These are phyloP conservation scores for Tolypocladium guangdongense DNA, from an alignment of 2,329 filamentous ascomycete species.

Conservation along the genomic window DNA sequence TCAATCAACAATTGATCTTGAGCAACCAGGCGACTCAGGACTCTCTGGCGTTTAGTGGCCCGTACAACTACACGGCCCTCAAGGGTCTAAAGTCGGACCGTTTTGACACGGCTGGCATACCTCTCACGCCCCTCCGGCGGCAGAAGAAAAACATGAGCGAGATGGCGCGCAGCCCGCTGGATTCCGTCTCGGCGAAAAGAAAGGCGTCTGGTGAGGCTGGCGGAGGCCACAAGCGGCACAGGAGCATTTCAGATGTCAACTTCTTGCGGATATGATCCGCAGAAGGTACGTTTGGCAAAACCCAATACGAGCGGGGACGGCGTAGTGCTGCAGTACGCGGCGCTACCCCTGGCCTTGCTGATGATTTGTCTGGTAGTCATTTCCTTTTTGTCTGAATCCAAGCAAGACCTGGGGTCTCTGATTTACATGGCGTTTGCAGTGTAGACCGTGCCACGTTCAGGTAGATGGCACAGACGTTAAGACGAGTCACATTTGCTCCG, in stretches of 20 bases:
- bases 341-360: slow-evolving; percentile 32
- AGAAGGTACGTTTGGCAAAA: not conserved
- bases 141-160: slow-evolving; percentile 38
- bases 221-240: slow-evolving; percentile 41
- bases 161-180: slow-evolving; percentile 37
- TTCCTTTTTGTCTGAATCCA: not conserved
- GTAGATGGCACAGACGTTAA: not conserved
- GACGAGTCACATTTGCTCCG: too few species aligned
- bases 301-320: slow-evolving; percentile 35
- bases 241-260: slow-evolving; percentile 48
- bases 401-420: not conserved
- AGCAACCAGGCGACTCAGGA: slow-evolving; percentile 51
- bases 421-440: not conserved
- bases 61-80: slow-evolving; percentile 49
- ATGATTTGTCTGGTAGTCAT: not conserved
- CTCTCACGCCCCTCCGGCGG: slow-evolving; percentile 57
- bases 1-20: slow-evolving; percentile 48
- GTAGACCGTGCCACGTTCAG: not conserved
- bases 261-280: slow-evolving; percentile 30
- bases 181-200: slow-evolving; percentile 38
- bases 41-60: slow-evolving; percentile 50
- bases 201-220: slow-evolving; percentile 37
- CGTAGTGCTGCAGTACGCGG: slow-evolving; percentile 18
- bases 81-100: slow-evolving; percentile 55
- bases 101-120: slow-evolving; percentile 52